phyloP scores from a whole-genome alignment of 148 eudicot genomes.

The Rheum nobile region DNA sequence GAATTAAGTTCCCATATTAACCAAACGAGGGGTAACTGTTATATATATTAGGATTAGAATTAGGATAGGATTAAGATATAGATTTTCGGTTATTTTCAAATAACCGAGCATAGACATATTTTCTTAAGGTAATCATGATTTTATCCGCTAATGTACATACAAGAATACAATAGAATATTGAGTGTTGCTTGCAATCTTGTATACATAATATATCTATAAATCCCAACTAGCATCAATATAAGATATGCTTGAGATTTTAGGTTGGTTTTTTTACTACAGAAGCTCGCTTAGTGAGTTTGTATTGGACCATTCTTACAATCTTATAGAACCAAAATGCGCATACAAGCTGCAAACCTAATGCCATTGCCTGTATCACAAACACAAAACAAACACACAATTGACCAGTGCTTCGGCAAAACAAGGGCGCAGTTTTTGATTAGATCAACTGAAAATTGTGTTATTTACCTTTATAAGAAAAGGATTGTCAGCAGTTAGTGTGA shows the following conservation, averaged over 20 bases:
- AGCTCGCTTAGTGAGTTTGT: constrained; percentile 42
- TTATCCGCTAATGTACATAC: no score
- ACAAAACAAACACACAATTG: background rate
- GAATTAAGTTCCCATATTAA: no score
- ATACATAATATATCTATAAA: background rate
- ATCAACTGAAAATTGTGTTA: background rate
- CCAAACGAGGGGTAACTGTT: no score
- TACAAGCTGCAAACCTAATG: constrained; percentile 68
- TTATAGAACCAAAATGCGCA: constrained; percentile 88
- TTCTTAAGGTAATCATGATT: no score
- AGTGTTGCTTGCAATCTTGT: no score
- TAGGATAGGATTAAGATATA: no score
- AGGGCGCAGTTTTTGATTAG: background rate
- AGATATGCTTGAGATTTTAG: background rate
- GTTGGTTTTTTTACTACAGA: constrained; percentile 15
- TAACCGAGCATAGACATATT: no score
- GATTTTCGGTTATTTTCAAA: no score
- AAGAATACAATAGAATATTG: no score
- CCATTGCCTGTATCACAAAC: constrained; percentile 52
- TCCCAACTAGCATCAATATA: background rate
- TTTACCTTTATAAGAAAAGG: constrained; percentile 76
- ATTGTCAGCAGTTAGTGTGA: constrained; percentile 52
- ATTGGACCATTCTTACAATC: constrained; percentile 59
- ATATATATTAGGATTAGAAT: no score
- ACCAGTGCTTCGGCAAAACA: background rate